Evolutionary conservation across 2,329 filamentous ascomycete genomes (phyloP).

Genomic region (Ilyonectria mors-panacis): DNA sequence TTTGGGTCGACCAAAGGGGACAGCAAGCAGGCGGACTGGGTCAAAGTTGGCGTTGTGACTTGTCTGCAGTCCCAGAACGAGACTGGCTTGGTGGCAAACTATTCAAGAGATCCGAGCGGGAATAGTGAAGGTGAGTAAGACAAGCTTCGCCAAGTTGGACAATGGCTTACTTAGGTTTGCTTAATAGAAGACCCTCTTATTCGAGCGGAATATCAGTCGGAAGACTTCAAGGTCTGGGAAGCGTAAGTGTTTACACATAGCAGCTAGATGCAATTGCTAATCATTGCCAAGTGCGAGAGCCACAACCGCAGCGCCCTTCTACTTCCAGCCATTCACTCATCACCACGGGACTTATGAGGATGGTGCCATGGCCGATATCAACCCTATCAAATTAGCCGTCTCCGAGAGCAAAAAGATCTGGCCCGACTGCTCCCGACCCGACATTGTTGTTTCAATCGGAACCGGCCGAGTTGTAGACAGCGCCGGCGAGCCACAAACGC

Average conservation of each 20-base stretch:
- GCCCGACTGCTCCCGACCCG: constrained; percentile 7
- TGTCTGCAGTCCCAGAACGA: not conserved
- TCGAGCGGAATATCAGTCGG: constrained; percentile 7
- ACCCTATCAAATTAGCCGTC: constrained; percentile 20
- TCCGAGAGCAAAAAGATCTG: constrained; percentile 27
- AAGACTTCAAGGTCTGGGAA: constrained; percentile 31
- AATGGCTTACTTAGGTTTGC: not conserved
- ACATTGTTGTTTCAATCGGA: constrained; percentile 25
- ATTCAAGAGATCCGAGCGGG: constrained; percentile 25
- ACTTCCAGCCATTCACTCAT: constrained; percentile 25
- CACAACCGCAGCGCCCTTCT: constrained; percentile 25
- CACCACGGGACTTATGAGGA: constrained; percentile 15
- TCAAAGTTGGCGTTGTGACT: constrained; percentile 34
- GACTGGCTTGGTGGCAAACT: constrained; percentile 27
- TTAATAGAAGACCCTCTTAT: constrained; percentile 25
- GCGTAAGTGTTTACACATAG: constrained; percentile 22
- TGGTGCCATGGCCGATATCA: constrained; percentile 23
- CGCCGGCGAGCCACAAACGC: constrained; percentile 6
- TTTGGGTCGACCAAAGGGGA: not conserved
- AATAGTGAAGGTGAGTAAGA: constrained; percentile 4
- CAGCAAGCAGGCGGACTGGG: not conserved
- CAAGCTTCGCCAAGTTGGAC: not conserved
- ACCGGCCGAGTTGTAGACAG: constrained; percentile 10
- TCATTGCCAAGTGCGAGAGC: constrained; percentile 22
- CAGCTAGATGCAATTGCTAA: not conserved